A percentile compares a stretch with the other conserved stretches of the same genome.
phyloP scores from a whole-genome alignment of 2,329 filamentous ascomycete species.

The Monilinia aucupariae region DNA sequence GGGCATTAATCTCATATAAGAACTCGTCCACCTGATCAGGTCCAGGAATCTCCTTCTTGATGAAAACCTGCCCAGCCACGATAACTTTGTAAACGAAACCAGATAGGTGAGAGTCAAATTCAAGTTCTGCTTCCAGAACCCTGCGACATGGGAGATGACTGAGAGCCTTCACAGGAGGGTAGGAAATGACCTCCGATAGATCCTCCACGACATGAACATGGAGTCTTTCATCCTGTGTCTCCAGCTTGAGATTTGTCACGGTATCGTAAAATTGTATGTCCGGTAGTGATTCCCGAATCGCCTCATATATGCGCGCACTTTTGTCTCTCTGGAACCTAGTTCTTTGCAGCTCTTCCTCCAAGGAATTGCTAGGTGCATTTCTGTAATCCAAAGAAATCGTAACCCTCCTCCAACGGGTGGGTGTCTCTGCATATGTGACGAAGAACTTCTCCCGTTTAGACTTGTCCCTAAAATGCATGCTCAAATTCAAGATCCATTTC shows the following conservation, averaged over 20 bases:
- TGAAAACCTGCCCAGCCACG: slow-evolving; percentile 62
- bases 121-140: slow-evolving; percentile 67
- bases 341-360: slow-evolving; percentile 75
- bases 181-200: slow-evolving; percentile 78
- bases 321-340: slow-evolving; percentile 87
- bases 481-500: slow-evolving; percentile 93
- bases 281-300: slow-evolving; percentile 83
- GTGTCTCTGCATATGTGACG: slow-evolving; percentile 81
- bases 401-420: slow-evolving; percentile 76
- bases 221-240: slow-evolving; percentile 79
- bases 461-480: slow-evolving; percentile 95
- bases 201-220: slow-evolving; percentile 99
- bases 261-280: slow-evolving; percentile 96
- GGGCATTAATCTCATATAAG: slow-evolving; percentile 91
- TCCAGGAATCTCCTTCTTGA: slow-evolving; percentile 97
- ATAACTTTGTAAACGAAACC: slow-evolving; percentile 95
- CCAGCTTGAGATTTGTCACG: slow-evolving; percentile 89
- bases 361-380: slow-evolving; percentile 68
- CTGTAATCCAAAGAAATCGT: slow-evolving; percentile 94
- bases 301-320: slow-evolving; percentile 86
- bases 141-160: slow-evolving; percentile 63
- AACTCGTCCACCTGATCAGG: slow-evolving; percentile 96
- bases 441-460: slow-evolving; percentile 97
- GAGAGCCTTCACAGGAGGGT: slow-evolving; percentile 68
- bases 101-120: slow-evolving; percentile 88